phyloP scores from a whole-genome alignment of 2,329 filamentous ascomycete genomes.

The Eurotiales sp. region DNA sequence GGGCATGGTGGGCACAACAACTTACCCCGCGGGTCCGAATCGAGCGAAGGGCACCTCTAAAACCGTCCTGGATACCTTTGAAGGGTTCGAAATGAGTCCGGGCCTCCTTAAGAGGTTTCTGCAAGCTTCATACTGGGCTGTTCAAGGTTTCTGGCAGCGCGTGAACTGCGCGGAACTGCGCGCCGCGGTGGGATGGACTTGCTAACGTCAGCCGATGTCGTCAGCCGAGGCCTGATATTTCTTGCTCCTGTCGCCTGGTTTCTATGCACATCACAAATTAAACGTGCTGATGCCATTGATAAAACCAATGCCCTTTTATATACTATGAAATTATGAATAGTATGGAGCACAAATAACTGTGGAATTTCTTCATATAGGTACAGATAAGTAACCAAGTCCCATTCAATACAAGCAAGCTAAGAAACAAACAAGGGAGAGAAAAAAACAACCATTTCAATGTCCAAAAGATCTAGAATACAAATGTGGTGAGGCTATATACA shows the following conservation, averaged over 20 bases:
- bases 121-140: background rate
- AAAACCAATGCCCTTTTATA: too few species aligned
- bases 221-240: conserved; percentile 7
- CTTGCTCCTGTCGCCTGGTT: too few species aligned
- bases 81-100: background rate
- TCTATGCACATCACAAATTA: background rate
- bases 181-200: background rate
- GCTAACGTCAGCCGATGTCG: background rate
- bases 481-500: conserved; percentile 14
- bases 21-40: background rate
- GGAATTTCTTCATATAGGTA: background rate
- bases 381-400: background rate
- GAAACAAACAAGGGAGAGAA: background rate
- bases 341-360: background rate
- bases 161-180: background rate
- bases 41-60: too few species aligned
- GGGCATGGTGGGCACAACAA: conserved; percentile 58
- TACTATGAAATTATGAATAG: too few species aligned
- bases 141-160: background rate
- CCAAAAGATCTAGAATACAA: conserved; percentile 13
- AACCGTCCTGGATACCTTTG: background rate
- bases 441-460: background rate
- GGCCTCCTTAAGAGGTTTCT: background rate
- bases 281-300: too few species aligned
- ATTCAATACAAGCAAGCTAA: background rate